These are phyloP conservation scores for Hura crepitans DNA, from an alignment of 441 rosid species.

Conservation along the genomic window DNA sequence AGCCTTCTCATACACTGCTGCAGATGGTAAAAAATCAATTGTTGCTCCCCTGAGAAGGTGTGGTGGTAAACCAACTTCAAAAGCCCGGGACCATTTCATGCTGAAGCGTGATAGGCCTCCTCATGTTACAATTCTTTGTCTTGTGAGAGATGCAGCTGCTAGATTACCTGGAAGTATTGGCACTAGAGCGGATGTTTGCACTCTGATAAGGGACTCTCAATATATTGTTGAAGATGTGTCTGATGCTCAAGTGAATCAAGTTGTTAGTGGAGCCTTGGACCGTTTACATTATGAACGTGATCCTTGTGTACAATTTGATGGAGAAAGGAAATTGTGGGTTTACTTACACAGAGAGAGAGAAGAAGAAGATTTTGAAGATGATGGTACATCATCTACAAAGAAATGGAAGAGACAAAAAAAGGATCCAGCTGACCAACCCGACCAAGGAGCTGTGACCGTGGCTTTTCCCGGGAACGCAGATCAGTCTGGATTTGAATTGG, in stretches of 20 bases:
- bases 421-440: constrained; percentile 76
- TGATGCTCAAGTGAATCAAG: constrained; percentile 88
- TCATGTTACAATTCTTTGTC: constrained; percentile 96
- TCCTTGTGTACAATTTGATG: constrained; percentile 93
- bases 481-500: constrained; percentile 62
- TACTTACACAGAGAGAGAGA: constrained; percentile 92
- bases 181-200: constrained; percentile 99
- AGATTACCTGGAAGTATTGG: constrained; percentile 98
- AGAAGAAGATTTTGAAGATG: constrained; percentile 99
- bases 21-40: constrained; percentile 93
- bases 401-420: constrained; percentile 96
- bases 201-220: constrained; percentile 91
- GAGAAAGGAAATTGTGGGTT: constrained; percentile 95
- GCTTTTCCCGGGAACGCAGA: constrained; percentile 56
- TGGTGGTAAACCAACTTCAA: constrained; percentile 99
- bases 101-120: constrained; percentile 99
- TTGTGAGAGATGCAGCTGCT: constrained; percentile 97
- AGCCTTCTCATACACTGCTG: constrained; percentile 95
- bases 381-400: constrained; percentile 98
- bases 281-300: constrained; percentile 98
- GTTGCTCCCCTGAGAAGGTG: constrained; percentile 99
- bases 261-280: constrained; percentile 98
- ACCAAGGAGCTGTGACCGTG: constrained; percentile 63
- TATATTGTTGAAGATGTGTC: constrained; percentile 87
- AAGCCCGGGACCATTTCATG: constrained; percentile 99